Evolutionary conservation across 495 filamentous ascomycete genomes (phyloP), one percentile per base, ranked within the genome.

Genomic region (Cercophora scortea): DNA sequence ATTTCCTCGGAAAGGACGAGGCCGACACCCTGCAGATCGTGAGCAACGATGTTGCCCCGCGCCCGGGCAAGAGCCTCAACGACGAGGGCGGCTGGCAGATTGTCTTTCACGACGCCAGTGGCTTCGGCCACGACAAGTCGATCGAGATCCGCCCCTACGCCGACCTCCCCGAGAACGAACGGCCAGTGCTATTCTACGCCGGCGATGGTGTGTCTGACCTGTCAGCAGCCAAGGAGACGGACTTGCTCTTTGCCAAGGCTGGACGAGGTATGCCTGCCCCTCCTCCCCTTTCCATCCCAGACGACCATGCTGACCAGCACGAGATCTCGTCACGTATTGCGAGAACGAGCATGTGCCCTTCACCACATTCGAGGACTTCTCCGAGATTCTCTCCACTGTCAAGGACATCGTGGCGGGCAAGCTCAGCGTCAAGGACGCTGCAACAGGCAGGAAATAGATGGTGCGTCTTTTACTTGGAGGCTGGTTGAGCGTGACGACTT

Each of bases 121-220:
- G 81, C 45, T 93, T 91, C 58, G 92, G 92, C 9, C 92, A 98
- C 59, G 92, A 98, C 76, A 96, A 98, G 78, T 88, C 83, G 32
- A 68, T 89, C 36, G 87, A 88, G 56, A 90, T 98, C 60, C 82
- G 87, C 57, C 87, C 85, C 1, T 96, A 96, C 64, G 80, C 85
- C n/a, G 63, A 67, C 42, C 76, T 93, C 10, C 85, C 89, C 0
- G 76, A 78, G 1, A 60, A 49, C 32, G 71, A 84, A 51, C 75
- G 89, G 49, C 90, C 90, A 0, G 79, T 78, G 9, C 78, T 95
- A 65, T 84, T 95, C 55, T 96, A 96, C 58, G 90, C 90, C 19
- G 90, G 90, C 45, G 90, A 96, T 54, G 90, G 90, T 25, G 88
- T 95, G 0, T 92, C 87, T 1, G 90, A 96, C 62, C 72, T 96